phyloP scores from a whole-genome alignment of 2,329 filamentous ascomycete species.

The Aspergillus brasiliensis region DNA sequence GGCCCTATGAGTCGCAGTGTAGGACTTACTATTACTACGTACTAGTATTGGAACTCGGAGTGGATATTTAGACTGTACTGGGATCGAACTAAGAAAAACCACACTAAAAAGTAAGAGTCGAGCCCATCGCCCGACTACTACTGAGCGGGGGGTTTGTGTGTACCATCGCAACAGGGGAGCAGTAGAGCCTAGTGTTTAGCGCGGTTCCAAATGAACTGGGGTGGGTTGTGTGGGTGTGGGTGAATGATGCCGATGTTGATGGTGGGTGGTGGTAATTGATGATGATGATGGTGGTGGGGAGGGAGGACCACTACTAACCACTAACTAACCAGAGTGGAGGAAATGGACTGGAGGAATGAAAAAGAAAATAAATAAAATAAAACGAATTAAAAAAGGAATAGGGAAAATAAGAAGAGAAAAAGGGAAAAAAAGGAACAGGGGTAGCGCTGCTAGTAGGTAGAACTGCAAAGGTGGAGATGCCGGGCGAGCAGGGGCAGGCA shows the following conservation, averaged over 20 bases:
- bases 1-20: constrained; percentile 23
- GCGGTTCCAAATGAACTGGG: constrained; percentile 23
- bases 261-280: constrained; percentile 13
- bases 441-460: neutral
- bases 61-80: constrained; percentile 15
- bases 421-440: neutral
- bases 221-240: constrained; percentile 17
- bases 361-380: neutral
- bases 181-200: constrained; percentile 20
- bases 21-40: too few relatives aligned
- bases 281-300: neutral
- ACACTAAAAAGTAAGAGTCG: constrained; percentile 16
- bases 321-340: neutral
- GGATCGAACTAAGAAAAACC: constrained; percentile 19
- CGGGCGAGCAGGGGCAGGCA: constrained; percentile 22
- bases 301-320: too few relatives aligned
- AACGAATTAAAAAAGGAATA: neutral
- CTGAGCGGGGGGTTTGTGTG: constrained; percentile 9
- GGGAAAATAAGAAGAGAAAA: constrained; percentile 2
- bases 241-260: constrained; percentile 22
- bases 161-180: constrained; percentile 15
- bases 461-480: constrained; percentile 7
- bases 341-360: neutral
- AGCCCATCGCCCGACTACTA: constrained; percentile 21
- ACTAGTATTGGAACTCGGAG: constrained; percentile 20